Evolutionary conservation across 345 rosid genomes (phyloP), one percentile per base, ranked within the genome.

Genomic region (Melaleuca alternifolia): DNA sequence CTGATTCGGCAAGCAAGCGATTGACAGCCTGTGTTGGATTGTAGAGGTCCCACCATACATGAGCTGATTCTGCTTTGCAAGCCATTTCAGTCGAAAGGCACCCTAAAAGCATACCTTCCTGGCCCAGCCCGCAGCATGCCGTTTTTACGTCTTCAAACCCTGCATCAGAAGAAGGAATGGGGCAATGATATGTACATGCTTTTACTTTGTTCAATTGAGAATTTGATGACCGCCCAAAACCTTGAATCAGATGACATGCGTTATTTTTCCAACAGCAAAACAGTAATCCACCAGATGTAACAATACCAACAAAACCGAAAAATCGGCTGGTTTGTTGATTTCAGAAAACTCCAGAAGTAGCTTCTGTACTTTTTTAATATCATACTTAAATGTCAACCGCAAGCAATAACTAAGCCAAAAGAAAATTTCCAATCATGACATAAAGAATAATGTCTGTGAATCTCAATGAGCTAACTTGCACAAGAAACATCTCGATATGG

Each of bases 41-140:
- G 88, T 92, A 93, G 53, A 93, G 92, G 90, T 94, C 97, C 97
- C 97, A 94, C 97, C 97, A 94, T 1, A 94, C 91, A 85, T 88
- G 89, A 57, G 84, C 53, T 82, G 93, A 88, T 87, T 88, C 89
- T 82, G 79, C 83, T n/a, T 89, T 48, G 87, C 97, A 94, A 85
- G 93, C 92, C 93, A 93, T 91, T 52, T 90, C 93, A 37, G 23
- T 81, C 5, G 94, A 90, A 21, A 93, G 89, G 87, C 97, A 94
- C 51, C 97, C 95, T 1, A 94, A 86, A 79, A 77, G 84, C 20
- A 88, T 93, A 10, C 93, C 93, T 18, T 88, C 88, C 71, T 41
- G 53, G 26, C 95, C 95, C 6, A 92, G 83, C 41, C 97, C 94
- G 41, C 97, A 94, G 88, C 97, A 94, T 3, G 95, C 93, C 54